Base-by-base conservation (phyloP, 176 grass and related monocot genomes). In the Ananas comosus region DNA sequence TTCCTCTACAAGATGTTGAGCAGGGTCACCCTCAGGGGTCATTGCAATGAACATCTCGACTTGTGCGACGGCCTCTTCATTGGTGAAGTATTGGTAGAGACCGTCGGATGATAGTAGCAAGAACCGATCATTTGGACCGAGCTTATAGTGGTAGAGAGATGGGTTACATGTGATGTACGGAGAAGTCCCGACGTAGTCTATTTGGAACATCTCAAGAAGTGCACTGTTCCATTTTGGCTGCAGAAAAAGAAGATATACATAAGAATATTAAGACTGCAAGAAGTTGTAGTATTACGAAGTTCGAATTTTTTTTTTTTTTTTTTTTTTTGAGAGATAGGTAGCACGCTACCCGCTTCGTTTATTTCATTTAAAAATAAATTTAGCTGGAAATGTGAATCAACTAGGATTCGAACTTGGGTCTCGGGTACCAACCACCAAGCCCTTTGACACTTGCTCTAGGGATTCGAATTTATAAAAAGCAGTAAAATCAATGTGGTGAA, bases 141-240 rank as follows among this genome's bases (percentile, higher is more conserved):
- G 78, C 66, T 18, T 87, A 64, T 88, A 87, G 74, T 99, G 94
- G 53, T 74, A 86, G 16, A 99, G 87, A 8, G 85, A 99, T 16
- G 94, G 94, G 76, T 81, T 89, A 74, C 94, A 99, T 0, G 77
- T 84, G 72, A 99, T 86, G 82, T 99, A 99, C 0, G 94, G 84
- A n/a, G 84, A 89, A 0, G 78, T 82, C 3, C 94, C 94, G 1
- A 99, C 74, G 0, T 88, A 99, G 24, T 99, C 89, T 48, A 99
- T 87, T 82, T 90, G 87, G 84, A 99, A 99, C 89, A 99, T 73
- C 84, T 93, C 87, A 51, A 99, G 80, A 14, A 99, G 54, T 0
- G 89, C 94, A 29, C 91, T 78, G 53, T 99, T 99, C 89, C 94
- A 99, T 81, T 93, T 99, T 0, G 94, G 87, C 94, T 99, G 89